These are phyloP conservation scores for Cyclocybe aegerita DNA, from an alignment of 768 basidiomycete species.

Conservation along the genomic window DNA sequence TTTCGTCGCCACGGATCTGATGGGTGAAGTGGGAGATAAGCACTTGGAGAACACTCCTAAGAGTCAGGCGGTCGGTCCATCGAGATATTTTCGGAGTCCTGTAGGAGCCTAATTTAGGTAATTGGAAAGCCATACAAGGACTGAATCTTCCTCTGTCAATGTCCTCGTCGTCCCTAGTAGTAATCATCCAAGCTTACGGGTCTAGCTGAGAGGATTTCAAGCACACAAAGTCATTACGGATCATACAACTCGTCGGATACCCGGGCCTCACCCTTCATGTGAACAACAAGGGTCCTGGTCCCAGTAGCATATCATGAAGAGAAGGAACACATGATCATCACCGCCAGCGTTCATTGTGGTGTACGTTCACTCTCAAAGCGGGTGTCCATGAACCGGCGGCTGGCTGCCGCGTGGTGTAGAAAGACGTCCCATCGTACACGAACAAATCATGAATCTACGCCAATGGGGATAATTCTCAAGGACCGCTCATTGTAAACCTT, in stretches of 20 bases:
- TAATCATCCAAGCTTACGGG: too few relatives aligned
- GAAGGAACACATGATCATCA: too few relatives aligned
- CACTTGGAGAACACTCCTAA: neutral
- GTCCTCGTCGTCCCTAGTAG: neutral
- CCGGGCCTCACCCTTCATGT: neutral
- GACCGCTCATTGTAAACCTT: too few relatives aligned
- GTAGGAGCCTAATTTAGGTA: slow-evolving; percentile 8
- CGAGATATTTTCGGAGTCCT: too few relatives aligned
- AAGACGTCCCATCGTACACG: too few relatives aligned
- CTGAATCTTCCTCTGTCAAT: neutral
- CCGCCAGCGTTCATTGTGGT: too few relatives aligned
- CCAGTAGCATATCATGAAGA: neutral
- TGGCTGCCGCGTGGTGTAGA: too few relatives aligned
- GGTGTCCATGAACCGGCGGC: too few relatives aligned
- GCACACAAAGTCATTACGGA: neutral
- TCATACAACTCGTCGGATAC: neutral
- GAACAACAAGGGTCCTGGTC: neutral
- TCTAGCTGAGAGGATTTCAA: neutral
- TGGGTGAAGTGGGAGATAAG: neutral
- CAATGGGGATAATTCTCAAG: too few relatives aligned
- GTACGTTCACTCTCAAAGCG: too few relatives aligned
- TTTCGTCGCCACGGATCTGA: neutral
- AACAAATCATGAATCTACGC: too few relatives aligned
- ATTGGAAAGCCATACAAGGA: slow-evolving; percentile 15
- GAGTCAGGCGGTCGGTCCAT: neutral